Evolutionary conservation across 2,329 filamentous ascomycete genomes (phyloP).

Genomic region (Colletotrichum echinochloae): DNA sequence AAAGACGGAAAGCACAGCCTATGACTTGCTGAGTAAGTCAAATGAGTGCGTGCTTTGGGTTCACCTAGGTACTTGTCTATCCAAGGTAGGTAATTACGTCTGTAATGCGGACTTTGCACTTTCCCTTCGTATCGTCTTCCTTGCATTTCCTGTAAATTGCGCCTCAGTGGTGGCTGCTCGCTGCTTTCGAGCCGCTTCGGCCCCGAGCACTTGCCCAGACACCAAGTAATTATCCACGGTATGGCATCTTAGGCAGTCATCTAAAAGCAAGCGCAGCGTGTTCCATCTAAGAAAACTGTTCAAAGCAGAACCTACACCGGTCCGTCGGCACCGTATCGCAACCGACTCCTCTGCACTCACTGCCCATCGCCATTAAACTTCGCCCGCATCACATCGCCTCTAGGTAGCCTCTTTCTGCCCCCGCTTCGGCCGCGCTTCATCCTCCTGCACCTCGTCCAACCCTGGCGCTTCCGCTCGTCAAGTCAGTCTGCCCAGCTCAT

Average conservation of each 20-base stretch:
- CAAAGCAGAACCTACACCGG: neutral
- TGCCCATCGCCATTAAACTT: conserved; percentile 8
- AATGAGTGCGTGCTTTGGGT: neutral
- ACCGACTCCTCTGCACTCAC: conserved; percentile 5
- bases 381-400: neutral
- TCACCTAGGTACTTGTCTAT: neutral
- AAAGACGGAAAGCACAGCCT: neutral
- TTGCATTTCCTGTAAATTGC: conserved; percentile 2
- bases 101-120: neutral
- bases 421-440: conserved; percentile 32
- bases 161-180: neutral
- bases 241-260: too few relatives aligned
- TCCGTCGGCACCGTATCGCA: neutral
- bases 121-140: neutral
- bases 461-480: conserved; percentile 19
- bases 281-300: neutral
- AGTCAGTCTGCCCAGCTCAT: neutral
- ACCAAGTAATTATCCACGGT: too few relatives aligned
- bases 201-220: neutral
- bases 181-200: neutral
- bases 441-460: conserved; percentile 36
- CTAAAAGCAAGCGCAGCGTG: neutral
- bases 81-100: too few relatives aligned
- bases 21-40: neutral
- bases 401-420: conserved; percentile 14